Base-by-base conservation (phyloP, 805 yeast genomes). In the Teunomyces barrocoloradensis region DNA sequence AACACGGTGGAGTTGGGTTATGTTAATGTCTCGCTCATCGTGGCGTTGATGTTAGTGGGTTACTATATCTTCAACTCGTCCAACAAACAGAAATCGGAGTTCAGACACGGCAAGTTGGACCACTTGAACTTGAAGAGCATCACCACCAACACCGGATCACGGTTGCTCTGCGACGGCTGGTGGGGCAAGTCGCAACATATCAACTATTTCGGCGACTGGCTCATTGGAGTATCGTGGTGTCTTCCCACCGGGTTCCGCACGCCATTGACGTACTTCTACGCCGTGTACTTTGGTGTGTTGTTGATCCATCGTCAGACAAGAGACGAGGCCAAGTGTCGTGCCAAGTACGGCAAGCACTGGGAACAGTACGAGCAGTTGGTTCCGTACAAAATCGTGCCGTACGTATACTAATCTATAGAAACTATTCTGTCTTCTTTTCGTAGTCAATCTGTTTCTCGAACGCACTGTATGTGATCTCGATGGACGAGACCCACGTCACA, bases 161-260 rank as follows among this genome's bases (percentile, higher is more conserved):
- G 81, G 60, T 76, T 94, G 53, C 70, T 94, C 39, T 79, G 83
- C 46, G 94, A 89, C 59, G 97, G 98, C 2, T 94, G 98, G 99
- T 94, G 99, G 99, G 87, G 86, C 2, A 65, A 75, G 15, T 83
- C 96, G 5, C 96, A 96, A 55, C 99, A 94, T 65, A 89, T 89
- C 61, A 94, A 94, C 63, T 94, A 94, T 67, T 78, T 91, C 49
- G 99, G 99, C 37, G 99, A 94, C 70, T 89, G 97, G 91, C 63
- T 94, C 36, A 84, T 90, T 60, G 89, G 97, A 0, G 75, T 87
- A 73, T 82, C 95, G 39, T 92, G 96, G 96, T 89, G 97, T 65
- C 73, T 94, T 53, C 85, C 96, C 7, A 89, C 97, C 1, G 96
- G 96, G 9, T 79, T 84, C 56, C 74, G 73, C 50, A 85, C 96